A percentile compares a stretch with the other conserved stretches of the same genome.
phyloP scores from a whole-genome alignment of 2,329 filamentous ascomycete species.

The Colletotrichum tropicale region DNA sequence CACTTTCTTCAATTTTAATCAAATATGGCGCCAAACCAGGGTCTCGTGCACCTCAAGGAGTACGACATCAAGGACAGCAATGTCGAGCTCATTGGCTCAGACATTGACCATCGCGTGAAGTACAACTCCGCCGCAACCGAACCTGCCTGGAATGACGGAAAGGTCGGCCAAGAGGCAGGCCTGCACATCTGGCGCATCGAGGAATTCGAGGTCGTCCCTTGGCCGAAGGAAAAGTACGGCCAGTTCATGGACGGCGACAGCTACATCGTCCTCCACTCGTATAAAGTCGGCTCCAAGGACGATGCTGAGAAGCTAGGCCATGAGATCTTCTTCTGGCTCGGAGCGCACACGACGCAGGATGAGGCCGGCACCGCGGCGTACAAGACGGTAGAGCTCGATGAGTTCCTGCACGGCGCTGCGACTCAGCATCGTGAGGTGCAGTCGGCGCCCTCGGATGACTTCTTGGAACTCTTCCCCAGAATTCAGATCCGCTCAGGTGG shows the following conservation, averaged over 20 bases:
- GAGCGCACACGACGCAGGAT: slow-evolving; percentile 68
- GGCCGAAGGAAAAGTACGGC: slow-evolving; percentile 61
- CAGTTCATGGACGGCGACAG: slow-evolving; percentile 72
- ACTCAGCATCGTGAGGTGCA: slow-evolving; percentile 71
- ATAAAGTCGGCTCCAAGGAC: slow-evolving; percentile 52
- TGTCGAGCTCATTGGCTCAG: slow-evolving; percentile 66
- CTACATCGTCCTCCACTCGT: slow-evolving; percentile 68
- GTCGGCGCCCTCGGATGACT: slow-evolving; percentile 61
- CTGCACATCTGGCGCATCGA: slow-evolving; percentile 71
- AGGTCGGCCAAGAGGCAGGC: slow-evolving; percentile 56
- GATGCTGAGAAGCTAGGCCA: slow-evolving; percentile 54
- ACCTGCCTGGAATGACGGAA: slow-evolving; percentile 69
- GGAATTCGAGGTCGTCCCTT: slow-evolving; percentile 67
- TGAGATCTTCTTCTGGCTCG: slow-evolving; percentile 75
- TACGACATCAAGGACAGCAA: slow-evolving; percentile 74
- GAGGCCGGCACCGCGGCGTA: slow-evolving; percentile 73
- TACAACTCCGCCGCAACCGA: slow-evolving; percentile 69
- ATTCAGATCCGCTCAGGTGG: slow-evolving; percentile 66
- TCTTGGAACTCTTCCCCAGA: slow-evolving; percentile 64
- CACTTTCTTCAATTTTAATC: neutral
- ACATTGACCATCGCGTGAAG: slow-evolving; percentile 71
- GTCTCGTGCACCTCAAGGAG: slow-evolving; percentile 65
- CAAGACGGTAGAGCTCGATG: slow-evolving; percentile 74
- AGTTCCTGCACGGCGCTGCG: slow-evolving; percentile 66
- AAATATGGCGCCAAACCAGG: slow-evolving; percentile 65